These are phyloP conservation scores for Euphorbia pulcherrima DNA, from an alignment of 345 rosid species.

Conservation along the genomic window DNA sequence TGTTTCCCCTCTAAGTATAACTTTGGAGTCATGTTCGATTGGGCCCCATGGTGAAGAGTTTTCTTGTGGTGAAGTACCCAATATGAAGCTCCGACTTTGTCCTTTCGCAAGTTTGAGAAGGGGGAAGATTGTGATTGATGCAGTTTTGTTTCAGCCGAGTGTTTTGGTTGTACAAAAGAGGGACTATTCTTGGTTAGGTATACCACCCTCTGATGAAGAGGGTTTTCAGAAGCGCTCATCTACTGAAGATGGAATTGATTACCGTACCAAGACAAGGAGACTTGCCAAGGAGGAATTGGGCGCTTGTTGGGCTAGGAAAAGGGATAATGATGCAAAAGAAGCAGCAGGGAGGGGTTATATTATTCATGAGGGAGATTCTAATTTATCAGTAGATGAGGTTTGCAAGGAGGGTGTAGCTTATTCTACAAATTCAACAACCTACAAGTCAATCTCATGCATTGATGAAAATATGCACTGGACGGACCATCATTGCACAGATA, in stretches of 20 bases:
- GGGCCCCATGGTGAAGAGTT: slow-evolving; percentile 83
- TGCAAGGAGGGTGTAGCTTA: slow-evolving; percentile 34
- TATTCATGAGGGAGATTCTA: slow-evolving; percentile 42
- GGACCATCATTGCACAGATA: slow-evolving; percentile 78
- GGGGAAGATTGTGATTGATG: slow-evolving; percentile 87
- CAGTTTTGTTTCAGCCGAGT: slow-evolving; percentile 66
- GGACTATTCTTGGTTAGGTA: slow-evolving; percentile 89
- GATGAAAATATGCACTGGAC: slow-evolving; percentile 75
- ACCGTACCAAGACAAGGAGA: slow-evolving; percentile 80
- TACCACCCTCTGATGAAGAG: slow-evolving; percentile 69
- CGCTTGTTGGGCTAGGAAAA: slow-evolving; percentile 45
- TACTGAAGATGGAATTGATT: slow-evolving; percentile 89
- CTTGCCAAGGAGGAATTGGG: slow-evolving; percentile 70
- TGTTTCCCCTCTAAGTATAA: slow-evolving; percentile 76
- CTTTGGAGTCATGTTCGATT: slow-evolving; percentile 68
- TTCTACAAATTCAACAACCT: slow-evolving; percentile 34
- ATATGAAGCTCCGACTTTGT: slow-evolving; percentile 65
- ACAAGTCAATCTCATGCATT: slow-evolving; percentile 50
- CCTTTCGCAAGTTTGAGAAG: slow-evolving; percentile 90
- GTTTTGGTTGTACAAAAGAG: slow-evolving; percentile 74
- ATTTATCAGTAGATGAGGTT: slow-evolving; percentile 37
- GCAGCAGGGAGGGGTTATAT: slow-evolving; percentile 80
- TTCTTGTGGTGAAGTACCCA: slow-evolving; percentile 84
- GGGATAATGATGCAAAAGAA: slow-evolving; percentile 66
- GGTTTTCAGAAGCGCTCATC: slow-evolving; percentile 55